Evolutionary conservation across 164 flowering plant genomes (phyloP), one percentile per base, ranked within the genome.

Genomic region (Vitis vinifera): DNA sequence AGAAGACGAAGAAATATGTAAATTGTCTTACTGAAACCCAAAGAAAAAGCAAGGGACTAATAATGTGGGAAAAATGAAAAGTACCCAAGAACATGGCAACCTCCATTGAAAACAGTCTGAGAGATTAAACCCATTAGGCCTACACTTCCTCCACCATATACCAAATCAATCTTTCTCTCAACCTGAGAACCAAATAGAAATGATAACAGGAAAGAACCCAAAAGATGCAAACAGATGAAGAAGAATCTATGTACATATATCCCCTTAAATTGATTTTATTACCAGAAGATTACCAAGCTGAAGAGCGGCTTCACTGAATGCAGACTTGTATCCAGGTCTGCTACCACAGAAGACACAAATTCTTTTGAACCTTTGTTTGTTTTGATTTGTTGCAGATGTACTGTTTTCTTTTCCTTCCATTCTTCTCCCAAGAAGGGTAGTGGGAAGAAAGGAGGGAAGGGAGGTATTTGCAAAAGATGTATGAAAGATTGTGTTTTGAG

Each of bases 291-390:
- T 78, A 19, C 89, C 94, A 71, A 89, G 88, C 74, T 87, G 80
- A 80, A 88, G 78, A 76, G 94, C 89, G 62, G 94, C 90, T 73
- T 86, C 87, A 79, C 82, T 68, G 77, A 83, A 89, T 62, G 85
- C 63, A 73, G 87, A 67, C 68, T 80, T 87, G 80, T 80, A 62
- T 52, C 94, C 94, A 68, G 81, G 70, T 76, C 87, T 87, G 61
- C 94, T 89, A 3, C 94, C 94, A 83, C 94, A 89, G 73, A 81
- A 89, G 7, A 89, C 94, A 76, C 94, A 89, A 50, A 89, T 80
- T 70, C 83, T 85, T 77, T 76, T 84, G 73, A 89, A 88, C 59
- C 71, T 80, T 53, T 82, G 61, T 67, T 51, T 79, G 23, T 68
- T 71, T 69, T 78, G 80, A 72, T 67, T 77, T 71, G 55, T 50